Evolutionary conservation across 345 rosid genomes (phyloP).

Genomic region (Erodium maritimum): DNA sequence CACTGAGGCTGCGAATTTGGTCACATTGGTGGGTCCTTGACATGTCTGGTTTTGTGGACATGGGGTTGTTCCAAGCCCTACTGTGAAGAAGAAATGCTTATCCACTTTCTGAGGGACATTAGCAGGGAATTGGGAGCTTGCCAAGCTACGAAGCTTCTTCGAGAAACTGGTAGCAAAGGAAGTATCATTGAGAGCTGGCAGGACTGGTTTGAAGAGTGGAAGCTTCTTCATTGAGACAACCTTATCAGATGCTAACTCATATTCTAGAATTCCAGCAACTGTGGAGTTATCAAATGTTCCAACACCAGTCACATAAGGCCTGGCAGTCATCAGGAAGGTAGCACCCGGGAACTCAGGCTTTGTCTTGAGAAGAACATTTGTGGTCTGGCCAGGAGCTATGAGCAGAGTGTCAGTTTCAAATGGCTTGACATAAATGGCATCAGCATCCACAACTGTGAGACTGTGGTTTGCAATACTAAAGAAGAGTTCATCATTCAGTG

Average conservation of each 20-base stretch:
- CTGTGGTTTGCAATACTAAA: conserved; percentile 3
- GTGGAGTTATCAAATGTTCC: conserved; percentile 8
- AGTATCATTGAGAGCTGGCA: conserved; percentile 5
- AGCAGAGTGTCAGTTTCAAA: neutral
- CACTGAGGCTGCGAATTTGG: neutral
- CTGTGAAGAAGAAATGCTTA: conserved; percentile 2
- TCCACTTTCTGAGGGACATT: conserved; percentile 5
- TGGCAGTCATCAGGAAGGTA: conserved; percentile 3
- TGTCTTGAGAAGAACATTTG: conserved; percentile 6
- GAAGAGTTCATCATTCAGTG: conserved; percentile 7
- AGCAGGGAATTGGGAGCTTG: neutral
- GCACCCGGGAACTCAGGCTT: conserved; percentile 2
- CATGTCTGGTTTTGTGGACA: conserved; percentile 5
- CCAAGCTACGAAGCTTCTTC: conserved; percentile 1
- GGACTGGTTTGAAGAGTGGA: conserved; percentile 2
- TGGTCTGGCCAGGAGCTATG: conserved; percentile 7
- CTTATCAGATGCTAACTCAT: neutral
- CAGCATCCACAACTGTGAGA: conserved; percentile 3
- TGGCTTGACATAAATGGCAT: conserved; percentile 5
- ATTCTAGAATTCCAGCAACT: conserved; percentile 4
- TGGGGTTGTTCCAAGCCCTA: conserved; percentile 6
- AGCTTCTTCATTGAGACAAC: neutral
- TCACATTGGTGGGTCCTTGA: conserved; percentile 3
- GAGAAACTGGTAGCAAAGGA: neutral
- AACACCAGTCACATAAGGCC: conserved; percentile 1